These are phyloP conservation scores for Lentinula detonsa DNA, from an alignment of 768 basidiomycete species.

Conservation along the genomic window DNA sequence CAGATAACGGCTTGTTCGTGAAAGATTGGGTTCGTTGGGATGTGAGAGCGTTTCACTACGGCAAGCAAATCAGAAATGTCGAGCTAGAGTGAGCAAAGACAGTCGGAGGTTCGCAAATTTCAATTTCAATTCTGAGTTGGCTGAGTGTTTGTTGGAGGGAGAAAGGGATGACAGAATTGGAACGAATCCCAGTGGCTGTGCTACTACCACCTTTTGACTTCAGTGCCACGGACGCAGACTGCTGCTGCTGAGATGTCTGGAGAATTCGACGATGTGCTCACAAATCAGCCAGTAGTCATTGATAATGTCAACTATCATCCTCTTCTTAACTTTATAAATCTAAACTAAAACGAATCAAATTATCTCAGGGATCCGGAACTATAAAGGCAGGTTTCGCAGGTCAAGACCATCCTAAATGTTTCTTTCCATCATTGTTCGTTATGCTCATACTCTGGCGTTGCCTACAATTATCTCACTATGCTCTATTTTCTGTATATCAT, in stretches of 20 bases:
- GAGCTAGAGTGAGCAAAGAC: no score
- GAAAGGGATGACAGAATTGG: no score
- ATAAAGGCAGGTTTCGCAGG: constrained; percentile 99
- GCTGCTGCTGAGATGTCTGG: constrained; percentile 52
- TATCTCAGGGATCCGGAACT: constrained; percentile 86
- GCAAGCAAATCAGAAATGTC: no score
- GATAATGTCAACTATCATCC: constrained; percentile 70
- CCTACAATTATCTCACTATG: constrained; percentile 17
- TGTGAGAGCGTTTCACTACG: no score
- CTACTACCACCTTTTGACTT: no score
- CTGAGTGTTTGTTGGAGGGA: no score
- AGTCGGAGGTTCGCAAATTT: no score
- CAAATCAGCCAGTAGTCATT: constrained; percentile 98
- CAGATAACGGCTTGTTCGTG: no score
- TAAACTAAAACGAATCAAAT: constrained; percentile 16
- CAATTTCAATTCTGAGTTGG: no score
- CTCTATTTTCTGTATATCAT: background rate
- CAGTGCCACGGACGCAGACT: no score
- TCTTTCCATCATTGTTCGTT: constrained; percentile 97
- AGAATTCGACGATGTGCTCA: constrained; percentile 90
- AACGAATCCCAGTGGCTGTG: no score
- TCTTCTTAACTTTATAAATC: constrained; percentile 14
- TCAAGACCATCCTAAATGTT: constrained; percentile 98
- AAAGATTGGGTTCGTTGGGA: no score
- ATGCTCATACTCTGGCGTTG: constrained; percentile 16